phyloP scores from a whole-genome alignment of 371 early-diverging fungal genomes.

The Mortierella sp. region DNA sequence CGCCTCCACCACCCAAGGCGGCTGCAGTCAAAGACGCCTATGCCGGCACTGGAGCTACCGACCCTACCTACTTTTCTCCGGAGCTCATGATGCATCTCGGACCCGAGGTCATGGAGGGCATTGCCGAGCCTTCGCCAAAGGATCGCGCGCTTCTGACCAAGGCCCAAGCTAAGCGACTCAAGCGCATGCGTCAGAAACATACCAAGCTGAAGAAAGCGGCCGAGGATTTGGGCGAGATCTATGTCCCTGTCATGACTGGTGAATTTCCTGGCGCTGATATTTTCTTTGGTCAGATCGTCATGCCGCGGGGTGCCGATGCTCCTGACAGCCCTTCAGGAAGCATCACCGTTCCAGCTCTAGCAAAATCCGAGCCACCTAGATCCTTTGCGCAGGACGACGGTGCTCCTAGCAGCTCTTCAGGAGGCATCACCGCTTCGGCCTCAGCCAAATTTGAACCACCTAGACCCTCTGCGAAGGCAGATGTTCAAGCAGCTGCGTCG shows the following conservation, averaged over 20 bases:
- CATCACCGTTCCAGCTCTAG: background rate
- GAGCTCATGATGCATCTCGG: conserved; percentile 4
- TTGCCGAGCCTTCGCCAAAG: background rate
- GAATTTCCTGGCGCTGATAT: background rate
- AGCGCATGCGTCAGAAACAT: conserved; percentile 7
- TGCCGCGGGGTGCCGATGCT: background rate
- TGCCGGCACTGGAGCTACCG: background rate
- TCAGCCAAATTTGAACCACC: background rate
- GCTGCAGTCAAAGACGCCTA: no score
- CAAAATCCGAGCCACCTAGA: background rate
- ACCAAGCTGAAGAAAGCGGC: conserved; percentile 2
- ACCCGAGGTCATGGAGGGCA: conserved; percentile 4
- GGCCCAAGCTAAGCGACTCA: background rate
- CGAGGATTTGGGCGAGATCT: background rate
- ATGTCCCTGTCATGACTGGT: background rate
- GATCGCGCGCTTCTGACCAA: background rate
- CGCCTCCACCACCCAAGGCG: background rate
- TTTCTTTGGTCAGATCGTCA: background rate
- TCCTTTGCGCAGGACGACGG: background rate
- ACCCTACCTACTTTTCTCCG: background rate
- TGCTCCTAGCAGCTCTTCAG: background rate
- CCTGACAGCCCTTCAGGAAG: background rate
- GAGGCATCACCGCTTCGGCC: background rate
- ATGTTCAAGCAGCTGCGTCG: background rate
- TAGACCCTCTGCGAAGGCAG: no score